Evolutionary conservation across 169 alveolate genomes (phyloP).

Genomic region (Plasmodium cynomolgi): DNA sequence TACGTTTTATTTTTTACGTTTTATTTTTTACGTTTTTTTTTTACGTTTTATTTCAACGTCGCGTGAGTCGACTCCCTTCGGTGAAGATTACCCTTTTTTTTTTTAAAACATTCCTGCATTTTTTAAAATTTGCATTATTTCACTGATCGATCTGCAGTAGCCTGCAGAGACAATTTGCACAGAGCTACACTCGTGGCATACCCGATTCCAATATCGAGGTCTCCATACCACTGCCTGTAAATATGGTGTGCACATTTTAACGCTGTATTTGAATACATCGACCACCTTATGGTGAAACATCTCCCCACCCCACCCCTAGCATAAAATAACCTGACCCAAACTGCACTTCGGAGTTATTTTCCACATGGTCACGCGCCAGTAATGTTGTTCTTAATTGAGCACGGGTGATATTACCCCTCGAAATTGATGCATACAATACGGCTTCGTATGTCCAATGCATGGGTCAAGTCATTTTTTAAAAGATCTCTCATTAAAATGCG

Average conservation of each 20-base stretch:
- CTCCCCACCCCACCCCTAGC: neutral
- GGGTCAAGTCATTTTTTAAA: neutral
- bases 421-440: neutral
- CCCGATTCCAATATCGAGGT: neutral
- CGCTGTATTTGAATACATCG: neutral
- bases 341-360: neutral
- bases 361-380: neutral
- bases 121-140: neutral
- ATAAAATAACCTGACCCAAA: neutral
- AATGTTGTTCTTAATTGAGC: neutral
- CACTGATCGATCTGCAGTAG: neutral
- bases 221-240: neutral
- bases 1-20: neutral
- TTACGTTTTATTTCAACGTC: neutral
- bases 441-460: neutral
- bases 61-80: neutral
- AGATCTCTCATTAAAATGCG: neutral
- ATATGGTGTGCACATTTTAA: neutral
- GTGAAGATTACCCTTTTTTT: neutral
- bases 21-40: neutral
- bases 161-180: neutral
- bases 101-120: neutral
- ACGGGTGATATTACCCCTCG: neutral
- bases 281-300: neutral
- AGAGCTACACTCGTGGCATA: neutral